Conservation (phyloP, 2,329 filamentous ascomycete species). For the Tolypocladium album region DNA sequence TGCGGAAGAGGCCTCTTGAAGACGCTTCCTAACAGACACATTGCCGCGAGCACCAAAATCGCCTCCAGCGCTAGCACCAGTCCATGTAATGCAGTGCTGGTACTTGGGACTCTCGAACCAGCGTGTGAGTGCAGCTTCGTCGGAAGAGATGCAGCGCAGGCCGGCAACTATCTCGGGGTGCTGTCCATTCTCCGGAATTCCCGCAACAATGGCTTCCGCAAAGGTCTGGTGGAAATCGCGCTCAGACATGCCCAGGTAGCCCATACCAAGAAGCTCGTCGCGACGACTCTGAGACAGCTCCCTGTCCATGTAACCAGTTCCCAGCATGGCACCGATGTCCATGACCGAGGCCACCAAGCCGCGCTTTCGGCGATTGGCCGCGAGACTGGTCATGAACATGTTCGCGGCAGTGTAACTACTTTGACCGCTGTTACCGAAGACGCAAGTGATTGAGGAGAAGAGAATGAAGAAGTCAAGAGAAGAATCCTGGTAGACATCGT, state of each 20-base stretch:
- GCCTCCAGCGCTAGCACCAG: not conserved
- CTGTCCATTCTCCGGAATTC: not conserved
- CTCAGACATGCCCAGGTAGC: not conserved
- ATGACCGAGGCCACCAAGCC: not conserved
- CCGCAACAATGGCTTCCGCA: not conserved
- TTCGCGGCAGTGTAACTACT: not conserved
- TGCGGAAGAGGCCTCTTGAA: not conserved
- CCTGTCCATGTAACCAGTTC: not conserved
- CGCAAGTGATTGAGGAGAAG: not conserved
- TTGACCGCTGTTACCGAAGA: not conserved
- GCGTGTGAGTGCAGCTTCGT: not conserved
- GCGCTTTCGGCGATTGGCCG: not conserved
- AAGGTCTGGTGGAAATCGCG: not conserved
- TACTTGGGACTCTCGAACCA: not conserved
- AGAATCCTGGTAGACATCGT: not conserved
- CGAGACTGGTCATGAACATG: not conserved
- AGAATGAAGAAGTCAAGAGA: not conserved
- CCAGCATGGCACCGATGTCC: not conserved
- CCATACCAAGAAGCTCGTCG: not conserved
- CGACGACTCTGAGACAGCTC: not conserved
- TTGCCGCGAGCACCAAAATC: not conserved
- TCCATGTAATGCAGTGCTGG: not conserved
- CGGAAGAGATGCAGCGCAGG: not conserved
- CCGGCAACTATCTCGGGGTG: not conserved
- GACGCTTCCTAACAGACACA: not conserved